These are phyloP conservation scores for Botrytis tulipae DNA, from an alignment of 2,329 filamentous ascomycete species.

Conservation along the genomic window DNA sequence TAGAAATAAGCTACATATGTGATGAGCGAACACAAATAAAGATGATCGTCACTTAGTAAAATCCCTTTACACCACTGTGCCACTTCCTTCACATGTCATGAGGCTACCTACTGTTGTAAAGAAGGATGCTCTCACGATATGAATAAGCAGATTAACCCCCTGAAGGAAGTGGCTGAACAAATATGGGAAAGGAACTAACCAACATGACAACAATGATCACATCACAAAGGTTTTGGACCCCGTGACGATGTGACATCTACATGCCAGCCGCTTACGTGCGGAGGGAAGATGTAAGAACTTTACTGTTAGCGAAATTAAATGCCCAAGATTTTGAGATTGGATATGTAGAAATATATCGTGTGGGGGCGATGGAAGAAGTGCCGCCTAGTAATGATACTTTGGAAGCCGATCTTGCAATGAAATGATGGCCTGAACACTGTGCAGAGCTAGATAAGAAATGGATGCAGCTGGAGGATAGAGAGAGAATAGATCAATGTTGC, in stretches of 20 bases:
- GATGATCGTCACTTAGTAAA: background rate
- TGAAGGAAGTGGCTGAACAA: conserved; percentile 9
- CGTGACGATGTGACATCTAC: background rate
- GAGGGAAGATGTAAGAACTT: conserved; percentile 3
- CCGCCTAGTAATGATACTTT: background rate
- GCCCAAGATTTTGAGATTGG: conserved; percentile 1
- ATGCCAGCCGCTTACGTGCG: background rate
- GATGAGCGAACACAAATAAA: background rate
- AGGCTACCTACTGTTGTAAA: background rate
- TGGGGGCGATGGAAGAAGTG: background rate
- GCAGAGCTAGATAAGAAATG: background rate
- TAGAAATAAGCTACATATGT: background rate
- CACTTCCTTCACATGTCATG: background rate
- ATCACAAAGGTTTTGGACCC: background rate
- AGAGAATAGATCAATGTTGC: background rate
- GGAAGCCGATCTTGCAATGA: background rate
- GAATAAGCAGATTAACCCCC: conserved; percentile 3
- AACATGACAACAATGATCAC: background rate
- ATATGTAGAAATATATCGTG: background rate
- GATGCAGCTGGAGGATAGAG: background rate
- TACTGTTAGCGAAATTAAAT: background rate
- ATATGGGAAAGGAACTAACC: background rate
- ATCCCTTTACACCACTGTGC: background rate
- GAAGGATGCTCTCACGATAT: conserved; percentile 2
- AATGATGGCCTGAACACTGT: background rate